Conservation (phyloP, 306 rosid species). For the Lathyrus sativus region DNA sequence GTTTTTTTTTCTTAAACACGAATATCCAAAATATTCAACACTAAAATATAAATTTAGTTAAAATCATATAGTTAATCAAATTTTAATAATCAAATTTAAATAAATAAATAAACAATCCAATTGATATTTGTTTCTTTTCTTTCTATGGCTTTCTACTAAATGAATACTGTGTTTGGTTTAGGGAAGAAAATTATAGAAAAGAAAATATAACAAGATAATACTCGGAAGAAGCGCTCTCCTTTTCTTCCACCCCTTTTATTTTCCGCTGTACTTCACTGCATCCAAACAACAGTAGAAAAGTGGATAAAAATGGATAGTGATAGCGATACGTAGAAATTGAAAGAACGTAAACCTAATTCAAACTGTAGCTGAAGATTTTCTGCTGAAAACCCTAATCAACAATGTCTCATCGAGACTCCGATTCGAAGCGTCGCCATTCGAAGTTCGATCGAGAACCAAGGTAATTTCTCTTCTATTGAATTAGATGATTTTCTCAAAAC, state of each 20-base stretch:
- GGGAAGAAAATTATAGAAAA: no score
- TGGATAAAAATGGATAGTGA: not conserved
- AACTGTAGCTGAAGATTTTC: not conserved
- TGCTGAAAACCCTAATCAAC: slow-evolving; percentile 14
- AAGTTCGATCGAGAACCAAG: slow-evolving; percentile 78
- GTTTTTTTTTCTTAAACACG: no score
- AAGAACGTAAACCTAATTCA: slow-evolving; percentile 7
- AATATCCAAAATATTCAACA: no score
- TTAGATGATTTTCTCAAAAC: not conserved
- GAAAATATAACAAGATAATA: no score
- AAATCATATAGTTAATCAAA: no score
- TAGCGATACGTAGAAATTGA: not conserved
- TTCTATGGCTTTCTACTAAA: no score
- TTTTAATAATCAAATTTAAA: no score
- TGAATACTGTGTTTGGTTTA: no score
- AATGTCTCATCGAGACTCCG: slow-evolving; percentile 83
- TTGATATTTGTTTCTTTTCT: no score
- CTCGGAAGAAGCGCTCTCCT: not conserved
- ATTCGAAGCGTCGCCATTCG: slow-evolving; percentile 71
- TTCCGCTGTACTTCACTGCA: not conserved
- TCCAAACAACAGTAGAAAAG: not conserved
- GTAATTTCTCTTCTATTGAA: slow-evolving; percentile 39
- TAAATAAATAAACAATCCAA: no score
- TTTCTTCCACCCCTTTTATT: not conserved
- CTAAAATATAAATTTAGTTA: no score